Percentiles rank a stretch among this genome's conserved stretches.
These are phyloP conservation scores for Sclerotinia subarctica DNA, from an alignment of 2,329 filamentous ascomycete species.

Conservation along the genomic window DNA sequence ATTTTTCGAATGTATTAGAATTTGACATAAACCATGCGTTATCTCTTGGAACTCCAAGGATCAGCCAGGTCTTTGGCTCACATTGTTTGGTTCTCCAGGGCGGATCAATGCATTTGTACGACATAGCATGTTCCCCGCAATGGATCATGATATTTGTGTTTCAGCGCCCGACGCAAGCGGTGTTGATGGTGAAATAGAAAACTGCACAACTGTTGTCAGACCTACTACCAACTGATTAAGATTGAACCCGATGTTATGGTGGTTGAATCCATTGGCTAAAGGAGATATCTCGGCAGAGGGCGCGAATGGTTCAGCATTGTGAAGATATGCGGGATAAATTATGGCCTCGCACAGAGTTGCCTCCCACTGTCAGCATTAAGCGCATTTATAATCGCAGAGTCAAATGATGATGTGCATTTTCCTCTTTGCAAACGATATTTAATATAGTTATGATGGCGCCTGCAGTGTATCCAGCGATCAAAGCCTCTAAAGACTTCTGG, in stretches of 20 bases:
- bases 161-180: background rate
- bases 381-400: background rate
- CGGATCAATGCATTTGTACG: background rate
- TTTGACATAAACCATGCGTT: background rate
- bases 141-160: background rate
- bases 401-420: background rate
- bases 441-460: background rate
- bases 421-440: background rate
- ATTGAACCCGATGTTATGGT: slow-evolving; percentile 3
- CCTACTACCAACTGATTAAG: background rate
- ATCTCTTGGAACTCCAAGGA: background rate
- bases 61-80: background rate
- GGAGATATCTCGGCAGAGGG: slow-evolving; percentile 3
- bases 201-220: background rate
- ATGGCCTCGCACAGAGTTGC: background rate
- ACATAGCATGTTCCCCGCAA: background rate
- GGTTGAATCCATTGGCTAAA: background rate
- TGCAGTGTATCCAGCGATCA: slow-evolving; percentile 10
- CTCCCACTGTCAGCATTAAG: background rate
- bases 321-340: slow-evolving; percentile 7
- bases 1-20: background rate
- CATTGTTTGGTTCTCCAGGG: background rate
- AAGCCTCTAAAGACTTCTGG: background rate
- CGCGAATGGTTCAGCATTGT: background rate
- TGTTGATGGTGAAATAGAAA: background rate